Evolutionary conservation across 2,329 filamentous ascomycete species (phyloP).

Genomic region (Xylaria hypoxylon): DNA sequence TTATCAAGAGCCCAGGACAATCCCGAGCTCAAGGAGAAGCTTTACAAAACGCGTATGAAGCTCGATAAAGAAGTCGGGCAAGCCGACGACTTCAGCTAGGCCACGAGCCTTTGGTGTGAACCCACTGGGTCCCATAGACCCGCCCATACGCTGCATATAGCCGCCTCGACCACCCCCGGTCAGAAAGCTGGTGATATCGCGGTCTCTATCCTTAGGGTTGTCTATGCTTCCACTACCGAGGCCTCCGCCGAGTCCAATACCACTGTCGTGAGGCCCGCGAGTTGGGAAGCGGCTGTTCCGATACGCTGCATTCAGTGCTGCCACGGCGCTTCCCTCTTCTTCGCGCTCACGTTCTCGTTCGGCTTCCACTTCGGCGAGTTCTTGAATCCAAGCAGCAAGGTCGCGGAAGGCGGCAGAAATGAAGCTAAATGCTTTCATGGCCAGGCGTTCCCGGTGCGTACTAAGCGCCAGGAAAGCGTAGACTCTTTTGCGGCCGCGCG

Average conservation of each 20-base stretch:
- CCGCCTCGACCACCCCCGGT: slow-evolving; percentile 64
- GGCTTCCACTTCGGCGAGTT: slow-evolving; percentile 71
- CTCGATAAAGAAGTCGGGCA: slow-evolving; percentile 76
- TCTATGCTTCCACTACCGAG: slow-evolving; percentile 45
- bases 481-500: slow-evolving; percentile 74
- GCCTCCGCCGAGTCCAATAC: slow-evolving; percentile 47
- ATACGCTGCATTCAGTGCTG: slow-evolving; percentile 59
- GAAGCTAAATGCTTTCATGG: slow-evolving; percentile 74
- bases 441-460: slow-evolving; percentile 72
- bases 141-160: slow-evolving; percentile 68
- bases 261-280: slow-evolving; percentile 49
- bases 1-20: slow-evolving; percentile 62
- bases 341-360: slow-evolving; percentile 64
- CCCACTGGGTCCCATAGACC: slow-evolving; percentile 64
- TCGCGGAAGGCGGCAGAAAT: slow-evolving; percentile 72
- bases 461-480: slow-evolving; percentile 75
- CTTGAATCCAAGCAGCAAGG: slow-evolving; percentile 73
- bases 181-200: slow-evolving; percentile 66
- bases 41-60: slow-evolving; percentile 73
- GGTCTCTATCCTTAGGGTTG: slow-evolving; percentile 48
- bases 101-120: slow-evolving; percentile 69
- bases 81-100: slow-evolving; percentile 73
- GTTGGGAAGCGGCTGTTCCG: slow-evolving; percentile 55
- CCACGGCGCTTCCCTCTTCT: slow-evolving; percentile 53
- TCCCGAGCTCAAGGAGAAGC: slow-evolving; percentile 69